A percentile compares a stretch with the other conserved stretches of the same genome.
These are phyloP conservation scores for Carex arenaria DNA, from an alignment of 202 grass and related monocot genomes.

Conservation along the genomic window DNA sequence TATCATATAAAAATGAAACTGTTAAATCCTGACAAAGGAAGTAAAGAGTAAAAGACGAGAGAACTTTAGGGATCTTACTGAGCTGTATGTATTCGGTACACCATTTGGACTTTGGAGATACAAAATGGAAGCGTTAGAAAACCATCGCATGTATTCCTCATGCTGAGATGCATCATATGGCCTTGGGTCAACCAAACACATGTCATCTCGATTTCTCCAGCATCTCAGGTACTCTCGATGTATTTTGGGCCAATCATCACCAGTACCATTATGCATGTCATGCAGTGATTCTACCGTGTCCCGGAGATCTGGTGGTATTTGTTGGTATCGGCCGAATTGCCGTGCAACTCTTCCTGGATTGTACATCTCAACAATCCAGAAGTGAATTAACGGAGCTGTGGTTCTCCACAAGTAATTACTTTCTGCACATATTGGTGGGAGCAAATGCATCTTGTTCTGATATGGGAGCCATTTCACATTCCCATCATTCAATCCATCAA, in stretches of 20 bases:
- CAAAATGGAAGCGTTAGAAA: constrained; percentile 29
- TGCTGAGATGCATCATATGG: constrained; percentile 42
- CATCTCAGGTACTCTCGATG: constrained; percentile 36
- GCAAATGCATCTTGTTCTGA: constrained; percentile 19
- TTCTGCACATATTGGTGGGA: constrained; percentile 40
- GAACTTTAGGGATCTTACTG: background rate
- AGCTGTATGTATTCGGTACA: background rate
- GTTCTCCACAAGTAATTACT: constrained; percentile 38
- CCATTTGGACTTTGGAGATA: constrained; percentile 36
- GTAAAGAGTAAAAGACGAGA: background rate
- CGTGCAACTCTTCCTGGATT: constrained; percentile 45
- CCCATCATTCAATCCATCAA: constrained; percentile 41
- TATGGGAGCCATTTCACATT: constrained; percentile 54
- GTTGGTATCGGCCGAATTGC: constrained; percentile 40
- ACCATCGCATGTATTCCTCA: constrained; percentile 44
- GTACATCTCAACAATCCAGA: constrained; percentile 56
- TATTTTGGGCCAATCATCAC: constrained; percentile 33
- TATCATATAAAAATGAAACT: background rate
- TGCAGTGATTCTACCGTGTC: constrained; percentile 34
- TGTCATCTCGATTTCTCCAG: constrained; percentile 38
- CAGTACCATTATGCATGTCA: constrained; percentile 34
- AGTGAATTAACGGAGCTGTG: constrained; percentile 47
- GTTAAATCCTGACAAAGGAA: background rate
- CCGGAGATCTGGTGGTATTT: constrained; percentile 37
- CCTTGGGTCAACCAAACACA: constrained; percentile 34